Conservation (phyloP, 1,284 basidiomycete species). For the Cutaneotrichosporon cutaneum region DNA sequence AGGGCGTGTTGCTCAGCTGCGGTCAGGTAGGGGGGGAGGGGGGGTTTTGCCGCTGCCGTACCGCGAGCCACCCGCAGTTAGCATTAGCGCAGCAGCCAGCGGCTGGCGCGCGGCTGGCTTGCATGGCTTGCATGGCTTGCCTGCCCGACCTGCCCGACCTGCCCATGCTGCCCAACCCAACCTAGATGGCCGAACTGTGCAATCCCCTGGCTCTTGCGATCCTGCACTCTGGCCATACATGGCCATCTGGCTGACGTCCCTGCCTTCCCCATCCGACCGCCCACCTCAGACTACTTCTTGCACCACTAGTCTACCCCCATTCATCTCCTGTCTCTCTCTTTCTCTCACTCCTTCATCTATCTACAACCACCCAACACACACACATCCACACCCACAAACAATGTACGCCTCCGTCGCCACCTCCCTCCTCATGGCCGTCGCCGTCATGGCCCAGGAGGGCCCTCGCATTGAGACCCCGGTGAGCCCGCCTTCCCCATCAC, state of each 20-base stretch:
- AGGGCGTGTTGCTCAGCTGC: no score
- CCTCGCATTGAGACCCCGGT: slow-evolving; percentile 20
- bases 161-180: no score
- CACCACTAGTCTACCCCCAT: slow-evolving; percentile 4
- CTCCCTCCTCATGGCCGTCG: slow-evolving; percentile 20
- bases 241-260: neutral
- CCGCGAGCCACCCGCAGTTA: no score
- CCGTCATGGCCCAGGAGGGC: slow-evolving; percentile 23
- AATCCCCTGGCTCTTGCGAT: no score
- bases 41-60: no score
- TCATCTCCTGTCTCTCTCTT: slow-evolving; percentile 10
- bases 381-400: slow-evolving; percentile 5
- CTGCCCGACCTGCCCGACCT: no score
- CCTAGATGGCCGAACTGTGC: no score
- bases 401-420: slow-evolving; percentile 13
- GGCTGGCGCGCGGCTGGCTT: no score
- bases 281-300: neutral
- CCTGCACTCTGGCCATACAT: no score
- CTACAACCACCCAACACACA: neutral
- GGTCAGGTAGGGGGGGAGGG: no score
- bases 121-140: no score
- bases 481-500: neutral
- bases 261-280: neutral
- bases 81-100: no score
- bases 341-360: neutral